These are phyloP conservation scores for Smittium mucronatum DNA, from an alignment of 371 early-diverging fungal genomes.

Conservation along the genomic window DNA sequence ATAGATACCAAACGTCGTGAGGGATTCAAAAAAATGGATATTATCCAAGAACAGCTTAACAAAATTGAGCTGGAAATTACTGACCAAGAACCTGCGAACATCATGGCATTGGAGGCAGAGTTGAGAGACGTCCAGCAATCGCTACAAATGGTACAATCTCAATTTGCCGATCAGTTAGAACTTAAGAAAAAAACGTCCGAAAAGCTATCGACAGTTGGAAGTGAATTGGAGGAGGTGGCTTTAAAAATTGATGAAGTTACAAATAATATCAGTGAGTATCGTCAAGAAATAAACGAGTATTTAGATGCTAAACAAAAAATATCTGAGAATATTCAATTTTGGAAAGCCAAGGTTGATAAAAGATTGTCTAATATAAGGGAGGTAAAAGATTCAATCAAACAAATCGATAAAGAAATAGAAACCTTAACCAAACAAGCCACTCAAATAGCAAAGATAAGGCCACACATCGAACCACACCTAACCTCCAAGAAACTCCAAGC, in stretches of 20 bases:
- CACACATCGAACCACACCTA: constrained; percentile 37
- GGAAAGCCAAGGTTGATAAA: constrained; percentile 30
- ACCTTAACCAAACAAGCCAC: constrained; percentile 38
- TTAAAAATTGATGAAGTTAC: constrained; percentile 16
- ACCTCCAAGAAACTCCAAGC: constrained; percentile 40
- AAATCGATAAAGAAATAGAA: constrained; percentile 22
- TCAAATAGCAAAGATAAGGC: constrained; percentile 26
- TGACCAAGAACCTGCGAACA: constrained; percentile 52
- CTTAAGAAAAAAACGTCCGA: constrained; percentile 15
- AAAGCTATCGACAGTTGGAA: constrained; percentile 19
- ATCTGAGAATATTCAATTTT: constrained; percentile 32
- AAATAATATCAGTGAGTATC: constrained; percentile 18
- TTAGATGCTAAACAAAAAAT: constrained; percentile 28
- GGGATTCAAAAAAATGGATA: constrained; percentile 16
- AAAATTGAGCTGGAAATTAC: constrained; percentile 35
- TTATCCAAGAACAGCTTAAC: constrained; percentile 22
- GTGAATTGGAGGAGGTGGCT: constrained; percentile 21
- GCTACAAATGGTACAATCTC: constrained; percentile 34
- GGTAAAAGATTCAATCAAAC: constrained; percentile 20
- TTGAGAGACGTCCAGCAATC: constrained; percentile 30
- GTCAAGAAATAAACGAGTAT: constrained; percentile 16
- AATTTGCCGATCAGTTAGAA: constrained; percentile 32
- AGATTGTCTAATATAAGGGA: constrained; percentile 16
- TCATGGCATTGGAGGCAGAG: constrained; percentile 34
- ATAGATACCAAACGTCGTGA: constrained; percentile 12